These are phyloP conservation scores for Phlyctochytrium planicorne DNA, from an alignment of 192 early-diverging fungal genomes.

Conservation along the genomic window DNA sequence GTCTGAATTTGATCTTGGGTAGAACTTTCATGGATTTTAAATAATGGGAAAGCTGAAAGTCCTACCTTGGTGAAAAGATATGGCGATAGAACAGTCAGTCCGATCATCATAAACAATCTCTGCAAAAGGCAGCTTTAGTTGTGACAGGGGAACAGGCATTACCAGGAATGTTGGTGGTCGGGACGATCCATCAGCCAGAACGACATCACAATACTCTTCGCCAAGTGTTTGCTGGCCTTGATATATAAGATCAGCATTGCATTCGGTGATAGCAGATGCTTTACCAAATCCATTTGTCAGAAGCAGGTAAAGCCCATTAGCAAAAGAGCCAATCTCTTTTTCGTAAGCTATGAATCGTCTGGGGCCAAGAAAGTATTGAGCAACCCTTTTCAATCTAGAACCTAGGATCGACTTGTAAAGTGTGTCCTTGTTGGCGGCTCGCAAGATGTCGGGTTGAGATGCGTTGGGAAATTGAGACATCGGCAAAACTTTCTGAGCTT, in stretches of 20 bases:
- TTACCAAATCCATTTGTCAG: not conserved
- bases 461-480: too few relatives aligned
- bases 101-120: too few relatives aligned
- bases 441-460: not conserved
- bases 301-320: not conserved
- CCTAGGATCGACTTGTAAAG: not conserved
- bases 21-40: too few relatives aligned
- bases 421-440: not conserved
- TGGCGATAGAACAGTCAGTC: too few relatives aligned
- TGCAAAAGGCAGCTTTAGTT: too few relatives aligned
- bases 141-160: not conserved
- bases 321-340: not conserved
- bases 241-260: not conserved
- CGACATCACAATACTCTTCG: constrained; percentile 93
- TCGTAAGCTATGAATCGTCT: not conserved
- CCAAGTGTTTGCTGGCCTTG: constrained; percentile 83
- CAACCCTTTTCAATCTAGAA: not conserved
- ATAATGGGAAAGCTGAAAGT: too few relatives aligned
- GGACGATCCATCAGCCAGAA: constrained; percentile 48
- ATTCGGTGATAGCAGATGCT: too few relatives aligned
- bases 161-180: not conserved
- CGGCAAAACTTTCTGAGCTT: too few relatives aligned
- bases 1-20: too few relatives aligned
- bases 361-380: not conserved
- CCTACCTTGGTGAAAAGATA: too few relatives aligned